Evolutionary conservation across 495 filamentous ascomycete genomes (phyloP).

Genomic region (Cenococcum geophilum): DNA sequence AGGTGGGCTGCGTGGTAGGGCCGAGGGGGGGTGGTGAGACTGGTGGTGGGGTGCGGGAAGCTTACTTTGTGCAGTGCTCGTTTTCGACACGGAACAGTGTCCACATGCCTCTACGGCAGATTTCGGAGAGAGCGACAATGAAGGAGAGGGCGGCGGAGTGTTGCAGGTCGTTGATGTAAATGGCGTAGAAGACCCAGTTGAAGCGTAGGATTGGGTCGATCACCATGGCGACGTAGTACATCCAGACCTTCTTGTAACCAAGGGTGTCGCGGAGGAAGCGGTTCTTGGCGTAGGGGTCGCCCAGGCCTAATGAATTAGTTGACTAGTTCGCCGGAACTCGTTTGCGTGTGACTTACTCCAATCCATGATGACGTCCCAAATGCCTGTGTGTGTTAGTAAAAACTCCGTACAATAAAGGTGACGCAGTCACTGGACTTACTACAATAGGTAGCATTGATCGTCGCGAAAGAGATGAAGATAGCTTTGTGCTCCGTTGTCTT

Average conservation of each 20-base stretch:
- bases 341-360: constrained; percentile 53
- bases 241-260: constrained; percentile 66
- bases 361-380: constrained; percentile 99
- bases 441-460: constrained; percentile 74
- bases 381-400: constrained; percentile 21
- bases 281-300: constrained; percentile 64
- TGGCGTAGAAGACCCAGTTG: constrained; percentile 91
- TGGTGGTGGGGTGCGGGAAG: neutral
- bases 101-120: constrained; percentile 81
- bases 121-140: constrained; percentile 66
- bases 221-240: constrained; percentile 80
- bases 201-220: constrained; percentile 86
- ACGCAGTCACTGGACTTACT: constrained; percentile 45
- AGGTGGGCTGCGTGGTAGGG: constrained; percentile 18
- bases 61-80: constrained; percentile 74
- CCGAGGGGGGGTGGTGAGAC: neutral
- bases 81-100: constrained; percentile 91
- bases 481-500: constrained; percentile 49
- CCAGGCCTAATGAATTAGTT: constrained; percentile 44
- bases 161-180: constrained; percentile 69
- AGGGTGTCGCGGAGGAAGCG: constrained; percentile 72
- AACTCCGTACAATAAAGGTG: neutral
- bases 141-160: constrained; percentile 77
- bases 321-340: neutral
- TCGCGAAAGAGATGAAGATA: constrained; percentile 71